Percentiles rank a stretch among this genome's conserved stretches.
phyloP scores from a whole-genome alignment of 129 eudicot species.

The Lactuca saligna region DNA sequence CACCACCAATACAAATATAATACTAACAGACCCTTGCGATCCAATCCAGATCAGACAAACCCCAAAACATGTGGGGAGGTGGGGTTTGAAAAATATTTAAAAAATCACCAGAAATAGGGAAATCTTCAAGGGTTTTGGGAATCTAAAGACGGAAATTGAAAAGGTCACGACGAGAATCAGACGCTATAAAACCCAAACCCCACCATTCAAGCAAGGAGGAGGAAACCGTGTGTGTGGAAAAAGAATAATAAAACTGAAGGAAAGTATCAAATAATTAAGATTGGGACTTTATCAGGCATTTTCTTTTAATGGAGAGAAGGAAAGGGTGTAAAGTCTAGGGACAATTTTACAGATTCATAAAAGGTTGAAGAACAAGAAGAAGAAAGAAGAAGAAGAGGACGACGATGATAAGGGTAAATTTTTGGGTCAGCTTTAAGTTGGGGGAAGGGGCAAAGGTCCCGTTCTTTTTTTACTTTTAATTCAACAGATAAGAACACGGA shows the following conservation, averaged over 20 bases:
- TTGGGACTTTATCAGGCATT: constrained; percentile 15
- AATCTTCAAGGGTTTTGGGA: constrained; percentile 28
- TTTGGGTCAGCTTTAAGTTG: constrained; percentile 30
- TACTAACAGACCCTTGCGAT: constrained; percentile 36
- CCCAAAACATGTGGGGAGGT: constrained; percentile 55
- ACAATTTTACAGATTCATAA: constrained; percentile 9
- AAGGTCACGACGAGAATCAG: constrained; percentile 16
- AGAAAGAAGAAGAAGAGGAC: background rate
- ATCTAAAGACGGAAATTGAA: constrained; percentile 15
- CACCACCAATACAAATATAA: constrained; percentile 26
- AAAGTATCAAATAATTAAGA: constrained; percentile 12
- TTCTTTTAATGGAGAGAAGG: background rate
- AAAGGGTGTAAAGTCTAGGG: background rate
- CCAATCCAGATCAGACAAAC: constrained; percentile 78
- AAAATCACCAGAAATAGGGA: constrained; percentile 2
- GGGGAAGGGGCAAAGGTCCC: constrained; percentile 26
- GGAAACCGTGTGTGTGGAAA: constrained; percentile 12
- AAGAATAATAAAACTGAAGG: constrained; percentile 17
- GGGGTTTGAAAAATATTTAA: constrained; percentile 29
- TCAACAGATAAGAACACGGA: constrained; percentile 39
- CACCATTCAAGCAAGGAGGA: constrained; percentile 29
- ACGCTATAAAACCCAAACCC: constrained; percentile 24
- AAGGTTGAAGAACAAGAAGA: constrained; percentile 12
- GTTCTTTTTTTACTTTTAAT: constrained; percentile 12
- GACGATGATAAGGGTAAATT: constrained; percentile 24